These are phyloP conservation scores for Salvia rosmarinus DNA, from an alignment of 257 asterid genomes.

Conservation along the genomic window DNA sequence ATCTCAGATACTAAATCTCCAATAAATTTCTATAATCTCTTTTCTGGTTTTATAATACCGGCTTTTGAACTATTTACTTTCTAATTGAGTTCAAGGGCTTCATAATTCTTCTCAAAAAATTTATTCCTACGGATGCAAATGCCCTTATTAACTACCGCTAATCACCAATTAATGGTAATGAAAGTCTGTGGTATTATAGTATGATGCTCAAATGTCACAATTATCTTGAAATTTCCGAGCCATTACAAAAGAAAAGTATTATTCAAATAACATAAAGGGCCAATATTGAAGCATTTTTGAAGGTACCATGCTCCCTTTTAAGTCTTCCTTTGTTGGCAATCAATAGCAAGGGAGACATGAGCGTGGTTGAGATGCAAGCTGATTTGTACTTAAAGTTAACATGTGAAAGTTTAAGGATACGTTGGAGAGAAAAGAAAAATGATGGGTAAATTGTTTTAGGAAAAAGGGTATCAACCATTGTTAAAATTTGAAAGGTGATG, in stretches of 20 bases:
- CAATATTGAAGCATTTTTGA: constrained; percentile 28
- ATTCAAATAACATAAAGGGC: constrained; percentile 16
- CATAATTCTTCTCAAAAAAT: too few species aligned
- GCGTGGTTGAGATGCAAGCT: constrained; percentile 31
- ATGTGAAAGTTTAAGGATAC: constrained; percentile 41
- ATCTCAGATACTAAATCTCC: too few species aligned
- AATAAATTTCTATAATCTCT: too few species aligned
- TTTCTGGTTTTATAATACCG: too few species aligned
- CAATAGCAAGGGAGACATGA: constrained; percentile 32
- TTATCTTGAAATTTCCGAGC: not conserved
- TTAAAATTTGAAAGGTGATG: too few species aligned
- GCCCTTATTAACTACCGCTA: too few species aligned
- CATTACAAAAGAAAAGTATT: not conserved
- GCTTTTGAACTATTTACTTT: too few species aligned
- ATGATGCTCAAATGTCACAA: not conserved
- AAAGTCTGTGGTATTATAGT: too few species aligned
- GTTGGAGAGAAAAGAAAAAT: constrained; percentile 34
- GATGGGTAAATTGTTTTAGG: not conserved
- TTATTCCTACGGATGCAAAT: too few species aligned
- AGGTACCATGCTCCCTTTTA: constrained; percentile 25
- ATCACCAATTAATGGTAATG: too few species aligned
- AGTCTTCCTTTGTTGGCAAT: constrained; percentile 33
- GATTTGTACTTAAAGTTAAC: constrained; percentile 43
- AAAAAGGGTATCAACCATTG: too few species aligned
- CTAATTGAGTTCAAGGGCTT: too few species aligned